phyloP scores from a whole-genome alignment of 2,329 filamentous ascomycete species.

The Delphinella strobiligena region DNA sequence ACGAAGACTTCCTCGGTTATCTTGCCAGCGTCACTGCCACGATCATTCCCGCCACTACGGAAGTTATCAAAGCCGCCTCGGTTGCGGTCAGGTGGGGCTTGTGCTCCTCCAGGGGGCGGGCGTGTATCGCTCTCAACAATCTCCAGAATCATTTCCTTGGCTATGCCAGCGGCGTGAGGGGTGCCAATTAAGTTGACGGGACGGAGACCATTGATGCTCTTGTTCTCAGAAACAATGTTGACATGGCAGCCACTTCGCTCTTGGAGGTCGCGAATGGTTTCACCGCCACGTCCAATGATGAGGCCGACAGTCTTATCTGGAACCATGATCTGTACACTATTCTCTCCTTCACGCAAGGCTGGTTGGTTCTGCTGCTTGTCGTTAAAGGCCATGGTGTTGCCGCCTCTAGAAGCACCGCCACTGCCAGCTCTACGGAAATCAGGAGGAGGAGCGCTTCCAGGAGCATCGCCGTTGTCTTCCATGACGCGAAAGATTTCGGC shows the following conservation, averaged over 20 bases:
- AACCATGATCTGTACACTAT: slow-evolving; percentile 86
- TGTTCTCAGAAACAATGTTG: slow-evolving; percentile 87
- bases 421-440: slow-evolving; percentile 5
- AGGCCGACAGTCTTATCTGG: slow-evolving; percentile 84
- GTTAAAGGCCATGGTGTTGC: slow-evolving; percentile 12
- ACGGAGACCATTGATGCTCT: slow-evolving; percentile 79
- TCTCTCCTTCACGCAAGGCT: slow-evolving; percentile 63
- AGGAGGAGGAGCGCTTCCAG: slow-evolving; percentile 7
- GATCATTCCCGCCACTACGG: slow-evolving; percentile 30
- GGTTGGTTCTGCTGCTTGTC: slow-evolving; percentile 17
- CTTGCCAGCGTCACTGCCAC: slow-evolving; percentile 51
- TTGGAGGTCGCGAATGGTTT: slow-evolving; percentile 86
- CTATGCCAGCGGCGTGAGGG: slow-evolving; percentile 58
- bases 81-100: slow-evolving; percentile 9
- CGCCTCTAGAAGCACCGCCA: slow-evolving; percentile 1
- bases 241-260: slow-evolving; percentile 89
- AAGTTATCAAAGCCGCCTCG: slow-evolving; percentile 19
- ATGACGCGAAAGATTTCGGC: slow-evolving; percentile 78
- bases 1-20: slow-evolving; percentile 74
- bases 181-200: slow-evolving; percentile 85
- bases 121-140: slow-evolving; percentile 81
- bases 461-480: slow-evolving; percentile 61
- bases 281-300: slow-evolving; percentile 86
- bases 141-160: slow-evolving; percentile 82
- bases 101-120: slow-evolving; percentile 9